Base-by-base conservation (phyloP, 2,329 filamentous ascomycete genomes). In the Sporothrix mexicana region DNA sequence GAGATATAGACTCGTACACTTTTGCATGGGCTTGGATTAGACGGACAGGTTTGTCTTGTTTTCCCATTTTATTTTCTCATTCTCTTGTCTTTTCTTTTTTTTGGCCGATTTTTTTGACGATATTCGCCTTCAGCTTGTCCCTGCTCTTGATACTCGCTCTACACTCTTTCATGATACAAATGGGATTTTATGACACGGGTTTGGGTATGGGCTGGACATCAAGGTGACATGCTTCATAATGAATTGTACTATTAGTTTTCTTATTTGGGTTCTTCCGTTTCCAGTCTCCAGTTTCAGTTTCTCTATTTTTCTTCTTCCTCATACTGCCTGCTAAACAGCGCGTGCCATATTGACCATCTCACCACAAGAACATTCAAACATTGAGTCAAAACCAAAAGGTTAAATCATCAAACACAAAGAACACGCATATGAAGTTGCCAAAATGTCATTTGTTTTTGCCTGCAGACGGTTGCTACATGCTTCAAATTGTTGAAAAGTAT, bases 31-130 rank as follows among this genome's bases (percentile, higher is more conserved):
- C 41, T 64, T n/a, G 23, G 53, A 25, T 23, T 66, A 45, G 61
- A 64, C 36, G 10, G 36, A 64, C 36, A 45, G 17, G 17, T 1
- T 41, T 23, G 59, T 23, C 59, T 20, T 17, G 20, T 62, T 73
- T 57, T 2, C 53, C 36, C 51, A 57, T 66, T 53, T 53, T 69
- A 20, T 70, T 73, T 51, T 30, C 20, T 57, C 20, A 17, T 62
- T 47, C 9, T 17, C 30, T 25, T 30, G 41, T 4, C 2, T 30
- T 67, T 17, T 30, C 41, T 45, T n/a, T 25, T 36, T 45, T 9
- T 69, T 57, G 41, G 23, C 17, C 17, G 2, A 12, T 13, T 69
- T 53, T 51, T 20, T 67, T 51, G 30, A 6, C 7, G 30, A 10
- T 64, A 10, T 9, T 64, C 36, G 15, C 36, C 7, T 9, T 64